Evolutionary conservation across 176 grass and related monocot species (phyloP).

Genomic region (Dactylis glomerata): DNA sequence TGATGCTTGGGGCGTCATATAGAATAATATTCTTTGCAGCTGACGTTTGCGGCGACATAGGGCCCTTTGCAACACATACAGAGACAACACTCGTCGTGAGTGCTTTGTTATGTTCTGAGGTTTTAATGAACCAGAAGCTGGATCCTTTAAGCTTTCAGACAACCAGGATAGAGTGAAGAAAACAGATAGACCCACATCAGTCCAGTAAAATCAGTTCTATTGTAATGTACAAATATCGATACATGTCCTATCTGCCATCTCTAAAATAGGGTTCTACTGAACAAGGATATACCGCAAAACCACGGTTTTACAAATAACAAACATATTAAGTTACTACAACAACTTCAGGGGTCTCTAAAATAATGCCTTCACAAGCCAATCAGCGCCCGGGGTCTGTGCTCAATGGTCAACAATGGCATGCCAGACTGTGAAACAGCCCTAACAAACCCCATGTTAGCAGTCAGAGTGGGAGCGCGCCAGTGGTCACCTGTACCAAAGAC

Average conservation of each 20-base stretch:
- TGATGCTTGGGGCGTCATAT: background rate
- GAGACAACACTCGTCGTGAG: background rate
- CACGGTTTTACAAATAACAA: background rate
- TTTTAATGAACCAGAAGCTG: background rate
- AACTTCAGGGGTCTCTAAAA: background rate
- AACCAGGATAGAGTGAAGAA: background rate
- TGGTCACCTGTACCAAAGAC: conserved; percentile 87
- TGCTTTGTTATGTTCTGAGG: background rate
- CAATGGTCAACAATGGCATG: conserved; percentile 73
- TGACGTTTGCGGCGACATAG: background rate
- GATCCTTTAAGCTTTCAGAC: background rate
- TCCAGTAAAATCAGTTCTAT: background rate
- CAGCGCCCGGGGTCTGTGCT: conserved; percentile 77
- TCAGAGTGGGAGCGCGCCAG: conserved; percentile 80
- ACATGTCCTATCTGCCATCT: background rate
- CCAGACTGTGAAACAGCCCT: conserved; percentile 78
- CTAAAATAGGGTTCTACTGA: background rate
- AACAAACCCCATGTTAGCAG: conserved; percentile 75
- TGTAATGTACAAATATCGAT: background rate
- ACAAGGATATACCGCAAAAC: background rate
- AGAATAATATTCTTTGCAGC: background rate
- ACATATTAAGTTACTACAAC: background rate
- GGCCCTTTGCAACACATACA: background rate
- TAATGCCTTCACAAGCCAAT: conserved; percentile 45
- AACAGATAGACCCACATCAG: background rate